Evolutionary conservation across 179 eudicot species (phyloP).

Genomic region (Spinacia oleracea): DNA sequence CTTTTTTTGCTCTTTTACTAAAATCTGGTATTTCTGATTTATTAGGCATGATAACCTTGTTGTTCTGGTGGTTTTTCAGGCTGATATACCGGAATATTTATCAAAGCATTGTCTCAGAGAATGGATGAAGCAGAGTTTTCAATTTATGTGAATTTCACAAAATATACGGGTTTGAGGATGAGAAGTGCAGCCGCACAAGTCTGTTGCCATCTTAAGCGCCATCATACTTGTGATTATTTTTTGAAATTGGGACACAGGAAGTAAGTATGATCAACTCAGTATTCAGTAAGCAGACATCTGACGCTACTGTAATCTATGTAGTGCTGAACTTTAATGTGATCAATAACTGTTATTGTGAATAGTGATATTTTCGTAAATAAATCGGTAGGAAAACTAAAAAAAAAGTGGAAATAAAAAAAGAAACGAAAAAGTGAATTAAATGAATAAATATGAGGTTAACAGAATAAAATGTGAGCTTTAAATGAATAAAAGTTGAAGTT

Average conservation of each 20-base stretch:
- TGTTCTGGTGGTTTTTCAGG: slow-evolving; percentile 47
- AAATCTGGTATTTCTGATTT: background rate
- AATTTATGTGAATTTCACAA: background rate
- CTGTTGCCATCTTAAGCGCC: background rate
- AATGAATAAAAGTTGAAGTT: too few relatives aligned
- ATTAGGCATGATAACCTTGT: background rate
- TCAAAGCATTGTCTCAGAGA: slow-evolving; percentile 73
- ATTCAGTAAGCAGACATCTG: slow-evolving; percentile 9
- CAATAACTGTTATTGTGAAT: too few relatives aligned
- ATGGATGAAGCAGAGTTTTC: slow-evolving; percentile 74
- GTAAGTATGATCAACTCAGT: slow-evolving; percentile 9
- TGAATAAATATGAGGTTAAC: too few relatives aligned
- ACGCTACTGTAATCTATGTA: too few relatives aligned
- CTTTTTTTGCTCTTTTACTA: background rate
- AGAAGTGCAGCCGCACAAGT: slow-evolving; percentile 8
- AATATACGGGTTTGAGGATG: background rate
- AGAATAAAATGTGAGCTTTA: too few relatives aligned
- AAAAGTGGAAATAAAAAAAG: too few relatives aligned
- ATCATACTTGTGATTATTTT: background rate
- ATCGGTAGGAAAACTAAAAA: too few relatives aligned
- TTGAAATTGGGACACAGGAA: background rate
- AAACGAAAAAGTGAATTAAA: too few relatives aligned
- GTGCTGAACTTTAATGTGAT: slow-evolving; percentile 6
- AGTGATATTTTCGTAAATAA: too few relatives aligned
- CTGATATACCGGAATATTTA: slow-evolving; percentile 81